These are phyloP conservation scores for Neopestalotiopsis rosae DNA, from an alignment of 2,329 filamentous ascomycete species.

Conservation along the genomic window DNA sequence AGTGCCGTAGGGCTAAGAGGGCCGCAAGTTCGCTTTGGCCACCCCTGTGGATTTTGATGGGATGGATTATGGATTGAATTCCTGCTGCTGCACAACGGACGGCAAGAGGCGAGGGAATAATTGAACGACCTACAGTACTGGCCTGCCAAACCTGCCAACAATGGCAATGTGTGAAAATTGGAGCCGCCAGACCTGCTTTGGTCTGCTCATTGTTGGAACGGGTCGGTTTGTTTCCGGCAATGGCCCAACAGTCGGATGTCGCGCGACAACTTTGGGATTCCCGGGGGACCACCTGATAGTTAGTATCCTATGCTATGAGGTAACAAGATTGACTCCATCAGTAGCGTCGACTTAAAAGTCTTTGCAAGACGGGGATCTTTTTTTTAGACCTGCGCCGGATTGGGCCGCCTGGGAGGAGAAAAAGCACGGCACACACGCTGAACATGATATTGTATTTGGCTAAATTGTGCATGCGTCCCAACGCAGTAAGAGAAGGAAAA, in stretches of 20 bases:
- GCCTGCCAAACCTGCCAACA: neutral
- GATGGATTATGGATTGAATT: too few relatives aligned
- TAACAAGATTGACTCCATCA: neutral
- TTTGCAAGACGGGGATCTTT: neutral
- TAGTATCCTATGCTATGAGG: neutral
- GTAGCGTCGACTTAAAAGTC: neutral
- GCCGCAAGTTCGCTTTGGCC: slow-evolving; percentile 3
- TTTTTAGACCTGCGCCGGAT: neutral
- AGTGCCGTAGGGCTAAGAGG: slow-evolving; percentile 7
- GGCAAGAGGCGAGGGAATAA: neutral
- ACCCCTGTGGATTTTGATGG: neutral
- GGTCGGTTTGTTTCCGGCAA: neutral
- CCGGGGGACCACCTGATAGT: neutral
- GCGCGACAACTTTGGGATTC: neutral
- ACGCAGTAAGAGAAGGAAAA: neutral
- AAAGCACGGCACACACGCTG: neutral
- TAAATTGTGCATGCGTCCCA: neutral
- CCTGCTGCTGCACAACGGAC: too few relatives aligned
- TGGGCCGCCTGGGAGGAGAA: neutral
- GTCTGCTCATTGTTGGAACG: neutral
- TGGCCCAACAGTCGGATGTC: neutral
- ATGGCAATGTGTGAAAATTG: neutral
- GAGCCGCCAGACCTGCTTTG: neutral
- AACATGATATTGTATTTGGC: neutral
- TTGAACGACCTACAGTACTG: neutral